phyloP scores from a whole-genome alignment of 208 protist genomes.

The Acanthamoeba divionensis region DNA sequence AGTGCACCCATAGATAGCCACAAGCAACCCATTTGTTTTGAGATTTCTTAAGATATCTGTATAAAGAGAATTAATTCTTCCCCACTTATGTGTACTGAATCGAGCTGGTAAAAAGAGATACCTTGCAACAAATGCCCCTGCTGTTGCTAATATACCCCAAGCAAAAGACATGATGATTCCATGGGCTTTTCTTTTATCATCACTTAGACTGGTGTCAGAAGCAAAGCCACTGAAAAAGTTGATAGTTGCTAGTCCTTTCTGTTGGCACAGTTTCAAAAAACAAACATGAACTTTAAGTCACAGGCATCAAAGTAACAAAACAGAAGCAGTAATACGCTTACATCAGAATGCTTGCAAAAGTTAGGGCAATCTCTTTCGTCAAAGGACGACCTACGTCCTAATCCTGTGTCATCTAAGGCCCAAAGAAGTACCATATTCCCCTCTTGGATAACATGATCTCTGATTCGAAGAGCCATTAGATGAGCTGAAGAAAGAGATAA shows the following conservation, averaged over 20 bases:
- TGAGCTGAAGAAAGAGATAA: too few species aligned
- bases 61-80: not conserved
- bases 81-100: not conserved
- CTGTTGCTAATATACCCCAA: not conserved
- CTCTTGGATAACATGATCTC: too few species aligned
- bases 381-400: too few species aligned
- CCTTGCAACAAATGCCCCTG: not conserved
- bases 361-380: too few species aligned
- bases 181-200: slow-evolving; percentile 21
- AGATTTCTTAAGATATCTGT: not conserved
- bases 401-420: too few species aligned
- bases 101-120: not conserved
- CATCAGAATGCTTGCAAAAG: too few species aligned
- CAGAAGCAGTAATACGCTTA: too few species aligned
- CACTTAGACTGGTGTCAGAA: not conserved
- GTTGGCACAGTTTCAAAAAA: not conserved
- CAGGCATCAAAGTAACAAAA: too few species aligned
- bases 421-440: too few species aligned
- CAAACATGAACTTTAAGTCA: too few species aligned
- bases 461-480: too few species aligned
- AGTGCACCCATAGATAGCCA: slow-evolving; percentile 22
- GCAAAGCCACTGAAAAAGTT: not conserved
- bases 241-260: not conserved
- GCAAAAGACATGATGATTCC: slow-evolving; percentile 19
- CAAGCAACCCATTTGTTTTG: slow-evolving; percentile 10